Evolutionary conservation across 192 early-diverging fungal genomes (phyloP).

Genomic region (Piromyces sp.): DNA sequence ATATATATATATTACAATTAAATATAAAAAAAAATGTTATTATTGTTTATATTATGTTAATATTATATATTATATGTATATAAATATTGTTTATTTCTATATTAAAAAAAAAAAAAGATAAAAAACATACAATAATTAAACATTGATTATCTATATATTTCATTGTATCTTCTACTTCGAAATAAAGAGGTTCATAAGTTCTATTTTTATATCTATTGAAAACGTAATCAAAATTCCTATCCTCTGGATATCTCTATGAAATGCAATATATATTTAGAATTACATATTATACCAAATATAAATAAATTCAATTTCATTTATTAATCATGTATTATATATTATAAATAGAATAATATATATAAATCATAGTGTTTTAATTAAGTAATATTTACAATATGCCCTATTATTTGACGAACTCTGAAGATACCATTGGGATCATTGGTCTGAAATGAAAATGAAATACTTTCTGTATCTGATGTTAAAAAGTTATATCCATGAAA

Average conservation of each 20-base stretch:
- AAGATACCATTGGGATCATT: neutral
- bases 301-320: too few species aligned
- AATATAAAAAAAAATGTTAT: too few species aligned
- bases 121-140: neutral
- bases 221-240: neutral
- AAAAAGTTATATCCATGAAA: neutral
- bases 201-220: neutral
- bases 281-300: too few species aligned
- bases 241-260: too few species aligned
- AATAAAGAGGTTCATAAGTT: neutral
- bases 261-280: neutral
- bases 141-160: neutral
- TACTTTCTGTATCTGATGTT: neutral
- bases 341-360: too few species aligned
- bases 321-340: too few species aligned
- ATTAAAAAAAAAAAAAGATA: neutral
- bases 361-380: too few species aligned
- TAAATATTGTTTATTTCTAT: too few species aligned
- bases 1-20: too few species aligned
- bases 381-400: neutral
- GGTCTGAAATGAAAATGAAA: neutral
- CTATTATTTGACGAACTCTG: neutral
- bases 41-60: too few species aligned
- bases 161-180: neutral
- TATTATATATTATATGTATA: too few species aligned